Evolutionary conservation across 495 filamentous ascomycete genomes (phyloP), one percentile per base, ranked within the genome.

Genomic region (Acidiella bohemica): DNA sequence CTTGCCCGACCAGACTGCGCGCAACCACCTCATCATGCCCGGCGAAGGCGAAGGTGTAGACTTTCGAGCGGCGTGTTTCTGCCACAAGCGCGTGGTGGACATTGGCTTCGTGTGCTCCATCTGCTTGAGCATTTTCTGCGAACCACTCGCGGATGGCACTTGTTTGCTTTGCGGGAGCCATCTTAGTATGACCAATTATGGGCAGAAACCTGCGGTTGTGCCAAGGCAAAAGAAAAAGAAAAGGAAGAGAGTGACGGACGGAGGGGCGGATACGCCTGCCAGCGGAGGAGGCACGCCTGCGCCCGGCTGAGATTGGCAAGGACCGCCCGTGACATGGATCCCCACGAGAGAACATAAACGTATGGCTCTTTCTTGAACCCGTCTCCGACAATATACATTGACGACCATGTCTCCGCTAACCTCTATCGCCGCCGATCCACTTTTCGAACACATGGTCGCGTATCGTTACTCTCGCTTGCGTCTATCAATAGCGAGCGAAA

Each of bases 61-160:
- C 66, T 97, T 97, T 57, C 71, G 92, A 8, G 88, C 90, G 5
- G 90, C 90, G 11, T 97, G 90, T 61, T 97, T 97, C 59, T 97
- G 90, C 58, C 90, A 97, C 61, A 70, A 88, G 23, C 72, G 70
- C 18, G 85, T 96, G 11, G 80, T 97, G 40, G 84, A 94, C 63
- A 72, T 90, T 19, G 90, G 84, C 9, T 97, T 79, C 54, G 92
- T 97, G 30, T 97, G 90, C 65, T 88, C 81, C 30, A 81, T 97
- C 42, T 97, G 90, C 57, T 65, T 97, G 48, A 90, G 84, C 60
- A 97, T 66, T 23, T 57, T 50, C 48, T 53, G 46, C 41, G 50
- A 53, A 34, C 41, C 46, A 12, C 14, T 53, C 39, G 14, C 28
- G 37, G 46, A 51, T 14, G 33, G 32, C 6, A 42, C 76, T 36